Evolutionary conservation across 31 red algal genomes (phyloP).

Genomic region (Bonnemaisonia californica): DNA sequence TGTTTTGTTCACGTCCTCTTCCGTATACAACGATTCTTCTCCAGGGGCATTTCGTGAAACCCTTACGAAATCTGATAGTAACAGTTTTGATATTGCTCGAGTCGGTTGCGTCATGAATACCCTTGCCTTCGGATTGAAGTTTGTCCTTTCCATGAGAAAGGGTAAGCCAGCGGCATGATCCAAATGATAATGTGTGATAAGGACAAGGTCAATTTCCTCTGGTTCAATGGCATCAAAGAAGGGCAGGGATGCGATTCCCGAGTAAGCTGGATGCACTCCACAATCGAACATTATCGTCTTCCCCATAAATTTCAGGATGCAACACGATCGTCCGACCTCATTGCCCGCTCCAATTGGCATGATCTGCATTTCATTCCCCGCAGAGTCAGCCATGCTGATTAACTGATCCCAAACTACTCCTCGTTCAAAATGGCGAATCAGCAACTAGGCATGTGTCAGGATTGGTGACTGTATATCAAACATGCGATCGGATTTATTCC

Average conservation of each 20-base stretch:
- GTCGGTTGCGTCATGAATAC: constrained; percentile 99
- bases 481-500: no score
- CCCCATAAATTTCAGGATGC: constrained; percentile 92
- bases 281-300: constrained; percentile 99
- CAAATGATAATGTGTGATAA: constrained; percentile 98
- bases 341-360: constrained; percentile 95
- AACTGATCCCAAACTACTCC: no score
- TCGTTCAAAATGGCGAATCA: no score
- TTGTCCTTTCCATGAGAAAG: constrained; percentile 95
- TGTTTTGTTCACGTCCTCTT: constrained; percentile 91
- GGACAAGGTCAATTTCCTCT: constrained; percentile 94
- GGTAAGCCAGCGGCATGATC: constrained; percentile 98
- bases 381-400: not conserved
- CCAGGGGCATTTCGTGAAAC: constrained; percentile 84
- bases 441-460: constrained; percentile 20
- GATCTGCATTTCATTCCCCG: constrained; percentile 83
- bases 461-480: no score
- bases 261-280: constrained; percentile 99
- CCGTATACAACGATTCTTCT: constrained; percentile 94
- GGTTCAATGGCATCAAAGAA: constrained; percentile 97
- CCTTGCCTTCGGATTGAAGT: constrained; percentile 94
- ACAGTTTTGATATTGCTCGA: constrained; percentile 94
- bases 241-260: constrained; percentile 91
- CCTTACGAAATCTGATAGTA: constrained; percentile 97
- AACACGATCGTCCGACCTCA: constrained; percentile 99